Percentiles rank a stretch among this genome's conserved stretches.
Evolutionary conservation across 2,329 filamentous ascomycete genomes (phyloP).

Genomic region (Paraphoma sp.): DNA sequence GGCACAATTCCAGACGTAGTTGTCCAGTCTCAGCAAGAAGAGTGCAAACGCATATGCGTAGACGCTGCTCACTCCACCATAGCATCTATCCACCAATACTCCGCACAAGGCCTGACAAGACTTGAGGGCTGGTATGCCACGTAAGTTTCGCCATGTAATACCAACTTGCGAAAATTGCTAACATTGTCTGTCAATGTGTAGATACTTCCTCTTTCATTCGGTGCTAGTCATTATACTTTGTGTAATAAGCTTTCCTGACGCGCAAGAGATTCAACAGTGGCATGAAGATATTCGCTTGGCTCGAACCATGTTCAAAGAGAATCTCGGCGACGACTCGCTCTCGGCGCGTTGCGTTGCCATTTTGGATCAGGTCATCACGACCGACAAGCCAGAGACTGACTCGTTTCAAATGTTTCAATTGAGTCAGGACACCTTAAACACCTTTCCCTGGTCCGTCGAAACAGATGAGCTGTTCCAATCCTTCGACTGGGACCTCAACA

Average conservation of each 20-base stretch:
- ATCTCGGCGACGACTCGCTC: slow-evolving; percentile 28
- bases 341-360: slow-evolving; percentile 34
- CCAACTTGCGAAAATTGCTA: neutral
- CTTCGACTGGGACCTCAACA: slow-evolving; percentile 32
- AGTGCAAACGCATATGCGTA: slow-evolving; percentile 29
- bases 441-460: slow-evolving; percentile 33
- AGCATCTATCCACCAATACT: slow-evolving; percentile 29
- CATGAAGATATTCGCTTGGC: slow-evolving; percentile 29
- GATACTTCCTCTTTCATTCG: slow-evolving; percentile 35
- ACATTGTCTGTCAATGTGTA: slow-evolving; percentile 6
- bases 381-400: slow-evolving; percentile 20
- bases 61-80: slow-evolving; percentile 34
- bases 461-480: slow-evolving; percentile 33
- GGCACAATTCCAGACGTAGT: slow-evolving; percentile 24
- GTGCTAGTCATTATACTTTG: slow-evolving; percentile 31
- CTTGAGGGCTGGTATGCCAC: slow-evolving; percentile 36
- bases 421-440: slow-evolving; percentile 26
- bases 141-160: slow-evolving; percentile 13
- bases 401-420: slow-evolving; percentile 25
- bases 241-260: slow-evolving; percentile 31
- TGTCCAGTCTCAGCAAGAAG: slow-evolving; percentile 26
- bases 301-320: slow-evolving; percentile 26
- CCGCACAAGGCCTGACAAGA: slow-evolving; percentile 23
- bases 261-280: slow-evolving; percentile 20
- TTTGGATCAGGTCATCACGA: slow-evolving; percentile 30